phyloP scores from a whole-genome alignment of 176 grass and related monocot species.

The Cocos nucifera region DNA sequence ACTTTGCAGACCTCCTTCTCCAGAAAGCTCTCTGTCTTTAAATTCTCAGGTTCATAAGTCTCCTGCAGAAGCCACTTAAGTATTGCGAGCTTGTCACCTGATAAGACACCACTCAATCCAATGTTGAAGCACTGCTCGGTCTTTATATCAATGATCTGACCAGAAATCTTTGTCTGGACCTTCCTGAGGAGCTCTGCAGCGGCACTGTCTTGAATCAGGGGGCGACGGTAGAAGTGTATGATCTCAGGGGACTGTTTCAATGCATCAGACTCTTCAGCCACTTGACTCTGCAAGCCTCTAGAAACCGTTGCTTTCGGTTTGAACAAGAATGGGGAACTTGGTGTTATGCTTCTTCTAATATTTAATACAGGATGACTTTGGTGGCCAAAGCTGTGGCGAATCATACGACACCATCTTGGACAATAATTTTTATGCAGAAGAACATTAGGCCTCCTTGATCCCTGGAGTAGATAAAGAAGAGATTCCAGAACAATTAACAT shows the following conservation, averaged over 20 bases:
- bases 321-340: slow-evolving; percentile 9
- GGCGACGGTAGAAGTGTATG: slow-evolving; percentile 65
- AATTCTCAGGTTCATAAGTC: slow-evolving; percentile 72
- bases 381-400: slow-evolving; percentile 13
- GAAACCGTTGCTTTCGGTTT: slow-evolving; percentile 30
- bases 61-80: slow-evolving; percentile 79
- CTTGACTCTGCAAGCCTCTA: slow-evolving; percentile 28
- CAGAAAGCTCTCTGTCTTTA: slow-evolving; percentile 54
- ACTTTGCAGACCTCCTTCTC: slow-evolving; percentile 34
- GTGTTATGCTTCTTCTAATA: slow-evolving; percentile 20
- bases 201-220: slow-evolving; percentile 73
- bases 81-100: slow-evolving; percentile 48
- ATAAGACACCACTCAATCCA: slow-evolving; percentile 31
- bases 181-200: slow-evolving; percentile 50
- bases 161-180: slow-evolving; percentile 61
- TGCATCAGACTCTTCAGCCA: slow-evolving; percentile 23
- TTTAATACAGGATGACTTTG: slow-evolving; percentile 21
- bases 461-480: slow-evolving; percentile 22
- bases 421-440: slow-evolving; percentile 8
- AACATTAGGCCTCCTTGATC: slow-evolving; percentile 19
- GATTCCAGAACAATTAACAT: neutral
- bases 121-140: slow-evolving; percentile 89
- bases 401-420: slow-evolving; percentile 6
- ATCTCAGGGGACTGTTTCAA: slow-evolving; percentile 18
- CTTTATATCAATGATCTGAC: slow-evolving; percentile 49